These are phyloP conservation scores for Leptographium flavum DNA, from an alignment of 2,329 filamentous ascomycete genomes.

Conservation along the genomic window DNA sequence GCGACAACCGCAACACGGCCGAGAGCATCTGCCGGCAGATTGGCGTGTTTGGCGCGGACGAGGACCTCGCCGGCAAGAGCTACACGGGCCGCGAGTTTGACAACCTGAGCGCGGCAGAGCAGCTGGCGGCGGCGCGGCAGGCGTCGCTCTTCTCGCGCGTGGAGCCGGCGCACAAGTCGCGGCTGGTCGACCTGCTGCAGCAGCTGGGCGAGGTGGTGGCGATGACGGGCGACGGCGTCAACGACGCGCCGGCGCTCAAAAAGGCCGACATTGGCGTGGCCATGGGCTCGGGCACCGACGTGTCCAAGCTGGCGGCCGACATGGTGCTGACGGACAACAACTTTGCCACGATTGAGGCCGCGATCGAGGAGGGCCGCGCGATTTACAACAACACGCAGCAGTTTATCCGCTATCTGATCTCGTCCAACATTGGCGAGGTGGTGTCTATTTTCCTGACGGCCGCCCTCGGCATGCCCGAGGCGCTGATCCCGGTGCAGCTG, in stretches of 20 bases:
- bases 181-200: constrained; percentile 88
- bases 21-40: constrained; percentile 97
- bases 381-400: constrained; percentile 99
- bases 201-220: constrained; percentile 62
- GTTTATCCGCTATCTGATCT: constrained; percentile 98
- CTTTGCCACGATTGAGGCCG: constrained; percentile 80
- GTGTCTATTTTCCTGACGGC: constrained; percentile 98
- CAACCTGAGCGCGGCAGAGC: constrained; percentile 59
- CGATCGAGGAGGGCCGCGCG: constrained; percentile 96
- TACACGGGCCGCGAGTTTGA: constrained; percentile 95
- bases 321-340: constrained; percentile 95
- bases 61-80: constrained; percentile 82
- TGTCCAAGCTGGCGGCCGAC: constrained; percentile 94
- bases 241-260: constrained; percentile 88
- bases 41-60: constrained; percentile 66
- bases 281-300: constrained; percentile 83
- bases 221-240: constrained; percentile 98
- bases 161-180: constrained; percentile 93
- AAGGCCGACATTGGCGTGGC: constrained; percentile 89
- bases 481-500: constrained; percentile 89
- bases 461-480: constrained; percentile 92
- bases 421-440: constrained; percentile 97
- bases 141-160: constrained; percentile 93
- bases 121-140: constrained; percentile 69
- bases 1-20: constrained; percentile 93